Percentiles rank a stretch among this genome's conserved stretches.
Conservation (phyloP, 2,329 filamentous ascomycete species). For the Stylonectria norvegica region DNA sequence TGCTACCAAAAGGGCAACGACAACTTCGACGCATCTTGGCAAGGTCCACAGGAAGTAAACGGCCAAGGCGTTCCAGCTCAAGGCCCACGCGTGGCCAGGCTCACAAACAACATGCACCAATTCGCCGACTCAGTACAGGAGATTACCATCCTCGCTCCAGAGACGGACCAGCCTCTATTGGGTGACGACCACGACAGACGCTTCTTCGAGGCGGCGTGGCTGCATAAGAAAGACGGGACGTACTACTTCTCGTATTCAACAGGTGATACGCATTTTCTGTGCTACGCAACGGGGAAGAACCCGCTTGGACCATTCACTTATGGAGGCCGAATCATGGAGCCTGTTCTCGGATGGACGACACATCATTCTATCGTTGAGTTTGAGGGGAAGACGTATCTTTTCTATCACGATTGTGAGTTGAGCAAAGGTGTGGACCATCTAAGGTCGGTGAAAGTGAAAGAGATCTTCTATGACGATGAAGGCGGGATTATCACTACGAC, state of each 20-base stretch:
- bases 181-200: constrained; percentile 69
- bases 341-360: constrained; percentile 77
- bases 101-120: constrained; percentile 62
- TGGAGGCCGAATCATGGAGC: constrained; percentile 67
- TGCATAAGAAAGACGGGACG: constrained; percentile 66
- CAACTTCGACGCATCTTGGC: constrained; percentile 53
- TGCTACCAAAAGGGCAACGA: constrained; percentile 61
- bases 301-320: constrained; percentile 73
- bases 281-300: constrained; percentile 61
- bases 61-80: constrained; percentile 57
- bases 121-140: constrained; percentile 57
- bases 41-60: constrained; percentile 56
- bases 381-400: constrained; percentile 67
- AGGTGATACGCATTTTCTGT: constrained; percentile 72
- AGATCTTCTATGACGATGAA: constrained; percentile 67
- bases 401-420: constrained; percentile 71
- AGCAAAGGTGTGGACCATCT: constrained; percentile 68
- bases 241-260: constrained; percentile 80
- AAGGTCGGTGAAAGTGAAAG: constrained; percentile 69
- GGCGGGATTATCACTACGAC: constrained; percentile 54
- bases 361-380: constrained; percentile 78
- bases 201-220: constrained; percentile 80
- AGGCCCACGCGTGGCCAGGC: constrained; percentile 61
- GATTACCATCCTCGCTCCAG: constrained; percentile 60
- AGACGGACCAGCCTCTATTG: constrained; percentile 55